phyloP scores from a whole-genome alignment of 495 filamentous ascomycete genomes.

The Podospora bellae-mahoneyi region DNA sequence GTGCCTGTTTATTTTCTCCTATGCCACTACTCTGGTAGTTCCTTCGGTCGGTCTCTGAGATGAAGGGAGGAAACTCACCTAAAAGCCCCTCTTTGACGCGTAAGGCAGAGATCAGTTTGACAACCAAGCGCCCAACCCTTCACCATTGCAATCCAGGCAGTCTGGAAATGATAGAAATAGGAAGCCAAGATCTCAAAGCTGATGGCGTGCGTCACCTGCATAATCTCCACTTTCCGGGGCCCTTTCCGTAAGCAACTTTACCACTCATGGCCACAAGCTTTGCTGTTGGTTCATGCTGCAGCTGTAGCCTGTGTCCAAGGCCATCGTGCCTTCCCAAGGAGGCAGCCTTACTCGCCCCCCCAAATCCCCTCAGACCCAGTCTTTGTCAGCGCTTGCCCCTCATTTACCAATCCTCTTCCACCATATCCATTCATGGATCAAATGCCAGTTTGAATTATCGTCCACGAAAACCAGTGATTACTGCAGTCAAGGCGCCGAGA shows the following conservation, averaged over 20 bases:
- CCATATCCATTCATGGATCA: not conserved
- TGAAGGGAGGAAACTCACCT: not conserved
- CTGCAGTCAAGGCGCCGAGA: no score
- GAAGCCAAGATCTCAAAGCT: not conserved
- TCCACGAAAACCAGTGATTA: not conserved
- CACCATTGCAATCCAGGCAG: not conserved
- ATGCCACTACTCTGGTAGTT: no score
- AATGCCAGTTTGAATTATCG: not conserved
- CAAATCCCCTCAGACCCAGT: not conserved
- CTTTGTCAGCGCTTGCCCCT: not conserved
- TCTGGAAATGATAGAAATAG: not conserved
- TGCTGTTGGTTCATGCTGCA: slow-evolving; percentile 5
- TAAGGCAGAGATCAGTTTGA: not conserved
- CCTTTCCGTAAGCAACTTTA: not conserved
- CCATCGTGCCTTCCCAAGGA: not conserved
- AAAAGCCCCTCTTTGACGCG: not conserved
- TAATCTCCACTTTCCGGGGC: slow-evolving; percentile 2
- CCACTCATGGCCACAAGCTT: not conserved
- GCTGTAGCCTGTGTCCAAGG: not conserved
- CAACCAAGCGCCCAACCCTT: not conserved
- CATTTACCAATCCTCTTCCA: not conserved
- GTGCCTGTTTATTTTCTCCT: no score
- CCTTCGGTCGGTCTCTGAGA: no score
- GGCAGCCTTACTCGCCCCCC: not conserved
- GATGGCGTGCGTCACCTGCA: slow-evolving; percentile 12